Evolutionary conservation across 192 early-diverging fungal genomes (phyloP).

Genomic region (Linnemannia elongata): DNA sequence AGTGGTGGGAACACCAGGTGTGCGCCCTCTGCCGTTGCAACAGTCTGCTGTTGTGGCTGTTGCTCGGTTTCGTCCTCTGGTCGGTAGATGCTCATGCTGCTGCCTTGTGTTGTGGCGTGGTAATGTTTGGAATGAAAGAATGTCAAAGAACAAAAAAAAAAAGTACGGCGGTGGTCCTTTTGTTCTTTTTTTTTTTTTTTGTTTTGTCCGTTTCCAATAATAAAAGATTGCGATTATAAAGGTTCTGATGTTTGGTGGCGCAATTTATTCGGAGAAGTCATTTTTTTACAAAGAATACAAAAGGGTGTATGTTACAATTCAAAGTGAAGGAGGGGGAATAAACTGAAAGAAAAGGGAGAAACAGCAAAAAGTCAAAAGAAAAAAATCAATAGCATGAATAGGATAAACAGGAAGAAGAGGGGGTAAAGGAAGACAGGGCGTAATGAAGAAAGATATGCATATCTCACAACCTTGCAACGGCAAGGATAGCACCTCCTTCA

Average conservation of each 20-base stretch:
- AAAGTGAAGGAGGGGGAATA: not conserved
- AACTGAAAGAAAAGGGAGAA: not conserved
- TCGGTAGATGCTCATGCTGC: constrained; percentile 38
- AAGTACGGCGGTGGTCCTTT: not conserved
- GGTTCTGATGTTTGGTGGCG: not conserved
- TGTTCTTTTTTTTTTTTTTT: not conserved
- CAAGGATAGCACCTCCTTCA: not conserved
- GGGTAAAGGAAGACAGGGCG: not conserved
- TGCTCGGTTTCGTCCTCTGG: constrained; percentile 25
- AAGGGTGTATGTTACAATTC: not conserved
- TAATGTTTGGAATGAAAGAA: constrained; percentile 4
- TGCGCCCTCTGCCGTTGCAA: constrained; percentile 4
- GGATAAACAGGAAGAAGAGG: not conserved
- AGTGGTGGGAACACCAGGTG: constrained; percentile 66
- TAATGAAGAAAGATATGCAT: not conserved
- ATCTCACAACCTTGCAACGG: not conserved
- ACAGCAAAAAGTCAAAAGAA: constrained; percentile 1
- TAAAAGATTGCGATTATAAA: not conserved
- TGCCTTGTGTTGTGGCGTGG: not conserved
- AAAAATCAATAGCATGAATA: not conserved
- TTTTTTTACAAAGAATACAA: constrained; percentile 6
- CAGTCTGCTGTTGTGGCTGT: not conserved
- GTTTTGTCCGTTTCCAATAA: not conserved
- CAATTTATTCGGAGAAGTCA: not conserved
- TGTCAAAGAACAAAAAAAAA: not conserved